These are phyloP conservation scores for Penicillium glabrum DNA, from an alignment of 2,329 filamentous ascomycete species.

Conservation along the genomic window DNA sequence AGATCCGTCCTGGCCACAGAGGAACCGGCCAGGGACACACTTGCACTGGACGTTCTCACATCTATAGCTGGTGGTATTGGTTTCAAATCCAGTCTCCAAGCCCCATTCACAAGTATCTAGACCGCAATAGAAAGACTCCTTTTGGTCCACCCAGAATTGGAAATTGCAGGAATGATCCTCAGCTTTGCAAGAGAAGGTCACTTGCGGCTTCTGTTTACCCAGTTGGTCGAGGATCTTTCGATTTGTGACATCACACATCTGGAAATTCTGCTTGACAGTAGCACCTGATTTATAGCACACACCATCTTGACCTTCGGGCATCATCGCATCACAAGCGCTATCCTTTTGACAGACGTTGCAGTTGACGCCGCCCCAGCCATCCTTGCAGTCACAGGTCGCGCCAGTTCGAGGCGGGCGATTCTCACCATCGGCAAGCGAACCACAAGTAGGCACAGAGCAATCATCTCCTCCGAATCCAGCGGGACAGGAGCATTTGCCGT, in stretches of 20 bases:
- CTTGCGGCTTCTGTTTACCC: constrained; percentile 81
- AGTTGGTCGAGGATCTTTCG: constrained; percentile 86
- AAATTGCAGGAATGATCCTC: constrained; percentile 82
- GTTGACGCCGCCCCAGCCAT: constrained; percentile 95
- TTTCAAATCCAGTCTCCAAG: constrained; percentile 65
- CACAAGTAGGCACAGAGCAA: constrained; percentile 88
- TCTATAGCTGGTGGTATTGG: constrained; percentile 80
- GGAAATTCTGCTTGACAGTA: constrained; percentile 90
- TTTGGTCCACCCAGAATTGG: constrained; percentile 95
- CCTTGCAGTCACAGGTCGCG: constrained; percentile 77
- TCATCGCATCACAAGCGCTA: constrained; percentile 81
- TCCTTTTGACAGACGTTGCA: constrained; percentile 92
- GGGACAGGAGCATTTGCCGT: constrained; percentile 90
- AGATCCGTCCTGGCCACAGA: constrained; percentile 88
- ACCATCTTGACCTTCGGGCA: constrained; percentile 77
- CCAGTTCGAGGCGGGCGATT: constrained; percentile 74
- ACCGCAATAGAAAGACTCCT: constrained; percentile 95
- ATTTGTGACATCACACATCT: constrained; percentile 98
- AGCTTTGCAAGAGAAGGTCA: constrained; percentile 87
- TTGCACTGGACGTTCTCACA: constrained; percentile 83
- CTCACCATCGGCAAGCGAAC: constrained; percentile 76
- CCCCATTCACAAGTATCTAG: constrained; percentile 76
- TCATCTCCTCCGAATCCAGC: constrained; percentile 92
- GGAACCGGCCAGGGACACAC: constrained; percentile 87
- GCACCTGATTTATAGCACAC: constrained; percentile 91